phyloP scores from a whole-genome alignment of 805 yeast species.

The Metschnikowia lochheadii region DNA sequence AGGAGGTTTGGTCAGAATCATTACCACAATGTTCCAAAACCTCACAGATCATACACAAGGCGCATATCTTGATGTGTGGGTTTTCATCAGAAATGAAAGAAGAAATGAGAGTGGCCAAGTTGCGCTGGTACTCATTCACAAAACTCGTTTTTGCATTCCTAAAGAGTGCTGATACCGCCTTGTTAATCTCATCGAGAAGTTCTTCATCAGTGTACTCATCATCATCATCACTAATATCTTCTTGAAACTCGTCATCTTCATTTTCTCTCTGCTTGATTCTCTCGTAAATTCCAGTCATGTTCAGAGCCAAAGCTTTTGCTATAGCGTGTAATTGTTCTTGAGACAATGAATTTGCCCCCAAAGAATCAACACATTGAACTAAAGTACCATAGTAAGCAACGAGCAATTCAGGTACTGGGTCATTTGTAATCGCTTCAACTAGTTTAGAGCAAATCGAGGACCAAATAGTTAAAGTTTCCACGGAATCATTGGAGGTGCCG shows the following conservation, averaged over 20 bases:
- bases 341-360: constrained; percentile 62
- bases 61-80: constrained; percentile 67
- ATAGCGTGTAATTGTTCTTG: constrained; percentile 52
- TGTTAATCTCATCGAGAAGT: constrained; percentile 78
- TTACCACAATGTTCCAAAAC: constrained; percentile 76
- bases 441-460: constrained; percentile 61
- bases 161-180: constrained; percentile 67
- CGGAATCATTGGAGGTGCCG: constrained; percentile 50
- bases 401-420: constrained; percentile 78
- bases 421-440: constrained; percentile 62
- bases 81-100: constrained; percentile 62
- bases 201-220: constrained; percentile 88
- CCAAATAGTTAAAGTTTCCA: constrained; percentile 72
- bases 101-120: constrained; percentile 58
- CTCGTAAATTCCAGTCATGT: constrained; percentile 62
- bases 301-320: constrained; percentile 55
- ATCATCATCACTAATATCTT: constrained; percentile 80
- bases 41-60: constrained; percentile 76
- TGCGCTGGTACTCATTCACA: constrained; percentile 56
- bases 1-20: constrained; percentile 58
- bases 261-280: constrained; percentile 70
- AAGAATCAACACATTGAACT: constrained; percentile 57
- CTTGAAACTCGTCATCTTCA: constrained; percentile 82
- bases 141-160: constrained; percentile 55
- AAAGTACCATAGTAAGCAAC: constrained; percentile 75